These are phyloP conservation scores for Exidia glandulosa DNA, from an alignment of 768 basidiomycete species.

Conservation along the genomic window DNA sequence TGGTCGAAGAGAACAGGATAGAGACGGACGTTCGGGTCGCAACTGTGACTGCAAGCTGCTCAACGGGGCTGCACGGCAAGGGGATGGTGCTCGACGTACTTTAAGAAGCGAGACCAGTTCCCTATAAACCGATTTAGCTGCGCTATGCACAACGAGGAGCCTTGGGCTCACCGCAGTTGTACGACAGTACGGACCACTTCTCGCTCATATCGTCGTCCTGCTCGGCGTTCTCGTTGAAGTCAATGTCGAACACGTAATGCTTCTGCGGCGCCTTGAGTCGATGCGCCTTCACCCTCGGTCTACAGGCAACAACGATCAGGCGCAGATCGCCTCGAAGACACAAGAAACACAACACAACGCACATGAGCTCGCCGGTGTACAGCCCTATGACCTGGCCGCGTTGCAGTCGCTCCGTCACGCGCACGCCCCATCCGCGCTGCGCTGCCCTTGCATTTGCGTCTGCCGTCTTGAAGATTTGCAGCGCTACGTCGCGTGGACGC, in stretches of 20 bases:
- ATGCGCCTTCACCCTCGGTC: slow-evolving; percentile 33
- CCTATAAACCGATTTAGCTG: slow-evolving; percentile 26
- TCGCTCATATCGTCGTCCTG: slow-evolving; percentile 21
- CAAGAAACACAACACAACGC: no score
- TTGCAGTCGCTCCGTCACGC: slow-evolving; percentile 30
- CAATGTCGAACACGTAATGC: slow-evolving; percentile 53
- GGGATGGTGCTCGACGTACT: no score
- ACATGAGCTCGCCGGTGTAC: slow-evolving; percentile 38
- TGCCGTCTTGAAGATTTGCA: slow-evolving; percentile 58
- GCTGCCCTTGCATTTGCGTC: no score
- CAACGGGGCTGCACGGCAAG: no score
- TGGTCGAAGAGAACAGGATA: slow-evolving; percentile 50
- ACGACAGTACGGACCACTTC: slow-evolving; percentile 47
- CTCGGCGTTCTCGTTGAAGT: slow-evolving; percentile 37
- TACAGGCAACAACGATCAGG: slow-evolving; percentile 14
- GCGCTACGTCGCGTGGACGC: slow-evolving; percentile 38
- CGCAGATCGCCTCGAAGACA: neutral
- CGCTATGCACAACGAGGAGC: neutral
- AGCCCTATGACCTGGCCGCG: slow-evolving; percentile 53
- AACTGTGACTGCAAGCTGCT: no score
- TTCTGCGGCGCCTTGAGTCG: slow-evolving; percentile 24
- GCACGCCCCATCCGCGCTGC: slow-evolving; percentile 52
- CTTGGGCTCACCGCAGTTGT: slow-evolving; percentile 32
- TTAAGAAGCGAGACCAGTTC: slow-evolving; percentile 69
- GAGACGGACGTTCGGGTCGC: slow-evolving; percentile 45